These are phyloP conservation scores for Hypocreales sp. DNA, from an alignment of 2,329 filamentous ascomycete genomes.

Conservation along the genomic window DNA sequence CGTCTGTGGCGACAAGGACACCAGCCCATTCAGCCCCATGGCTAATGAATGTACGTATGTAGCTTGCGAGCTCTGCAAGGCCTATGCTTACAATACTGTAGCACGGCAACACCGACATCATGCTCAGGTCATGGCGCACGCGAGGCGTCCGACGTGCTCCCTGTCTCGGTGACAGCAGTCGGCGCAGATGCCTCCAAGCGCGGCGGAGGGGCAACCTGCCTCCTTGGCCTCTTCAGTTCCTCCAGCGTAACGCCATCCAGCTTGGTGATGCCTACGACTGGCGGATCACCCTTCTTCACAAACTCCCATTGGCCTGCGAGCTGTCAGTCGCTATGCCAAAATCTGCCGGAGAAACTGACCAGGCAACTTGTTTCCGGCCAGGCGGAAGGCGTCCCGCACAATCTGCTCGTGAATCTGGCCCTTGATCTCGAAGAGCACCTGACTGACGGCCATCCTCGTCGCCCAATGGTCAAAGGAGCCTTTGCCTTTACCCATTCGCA, in stretches of 20 bases:
- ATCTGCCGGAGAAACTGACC: slow-evolving; percentile 41
- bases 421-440: slow-evolving; percentile 84
- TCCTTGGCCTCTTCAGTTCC: slow-evolving; percentile 66
- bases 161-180: slow-evolving; percentile 16
- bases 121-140: no score
- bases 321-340: slow-evolving; percentile 3
- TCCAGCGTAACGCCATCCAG: slow-evolving; percentile 72
- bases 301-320: slow-evolving; percentile 68
- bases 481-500: slow-evolving; percentile 98
- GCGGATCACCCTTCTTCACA: slow-evolving; percentile 78
- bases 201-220: slow-evolving; percentile 37
- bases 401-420: slow-evolving; percentile 91
- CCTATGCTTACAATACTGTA: no score
- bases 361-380: slow-evolving; percentile 90
- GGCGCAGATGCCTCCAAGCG: slow-evolving; percentile 17
- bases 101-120: no score
- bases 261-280: slow-evolving; percentile 87
- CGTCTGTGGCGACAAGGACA: no score
- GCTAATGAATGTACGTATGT: no score
- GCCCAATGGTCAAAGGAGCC: slow-evolving; percentile 97
- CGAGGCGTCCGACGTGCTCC: slow-evolving; percentile 17
- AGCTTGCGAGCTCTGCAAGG: no score
- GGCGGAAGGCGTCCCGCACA: slow-evolving; percentile 78
- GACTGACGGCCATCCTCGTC: slow-evolving; percentile 73
- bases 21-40: no score